A percentile compares a stretch with the other conserved stretches of the same genome.
These are phyloP conservation scores for Hippophae rhamnoides DNA, from an alignment of 306 rosid species.

Conservation along the genomic window DNA sequence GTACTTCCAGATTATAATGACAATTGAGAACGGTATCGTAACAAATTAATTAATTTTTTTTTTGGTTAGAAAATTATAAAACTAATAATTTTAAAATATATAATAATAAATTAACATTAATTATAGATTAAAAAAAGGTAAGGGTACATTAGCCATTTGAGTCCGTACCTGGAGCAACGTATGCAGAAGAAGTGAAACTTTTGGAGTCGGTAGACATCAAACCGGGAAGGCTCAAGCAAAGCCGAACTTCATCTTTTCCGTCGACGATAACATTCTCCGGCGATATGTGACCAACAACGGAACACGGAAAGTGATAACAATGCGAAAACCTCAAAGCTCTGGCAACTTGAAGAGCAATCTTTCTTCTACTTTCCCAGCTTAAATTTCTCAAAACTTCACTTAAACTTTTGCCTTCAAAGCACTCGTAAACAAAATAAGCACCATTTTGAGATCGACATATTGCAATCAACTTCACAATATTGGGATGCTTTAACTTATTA, in stretches of 20 bases:
- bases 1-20: no score
- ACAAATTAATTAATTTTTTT: no score
- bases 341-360: conserved; percentile 48
- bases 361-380: conserved; percentile 59
- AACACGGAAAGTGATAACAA: conserved; percentile 20
- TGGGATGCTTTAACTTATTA: conserved; percentile 36
- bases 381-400: conserved; percentile 30
- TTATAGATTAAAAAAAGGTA: background rate
- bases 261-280: conserved; percentile 47
- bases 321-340: conserved; percentile 57
- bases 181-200: conserved; percentile 36
- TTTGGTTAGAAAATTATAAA: no score
- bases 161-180: conserved; percentile 57
- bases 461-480: conserved; percentile 46
- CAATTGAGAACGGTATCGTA: no score
- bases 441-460: conserved; percentile 46
- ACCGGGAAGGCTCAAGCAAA: conserved; percentile 37
- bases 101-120: no score
- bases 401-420: conserved; percentile 30
- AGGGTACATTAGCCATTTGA: background rate
- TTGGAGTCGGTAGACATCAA: conserved; percentile 20
- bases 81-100: no score
- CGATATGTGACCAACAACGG: conserved; percentile 37
- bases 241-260: conserved; percentile 40
- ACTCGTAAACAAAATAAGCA: conserved; percentile 46